Base-by-base conservation (phyloP, 1,284 basidiomycete genomes). In the Austroboletus novae-zelandiae region DNA sequence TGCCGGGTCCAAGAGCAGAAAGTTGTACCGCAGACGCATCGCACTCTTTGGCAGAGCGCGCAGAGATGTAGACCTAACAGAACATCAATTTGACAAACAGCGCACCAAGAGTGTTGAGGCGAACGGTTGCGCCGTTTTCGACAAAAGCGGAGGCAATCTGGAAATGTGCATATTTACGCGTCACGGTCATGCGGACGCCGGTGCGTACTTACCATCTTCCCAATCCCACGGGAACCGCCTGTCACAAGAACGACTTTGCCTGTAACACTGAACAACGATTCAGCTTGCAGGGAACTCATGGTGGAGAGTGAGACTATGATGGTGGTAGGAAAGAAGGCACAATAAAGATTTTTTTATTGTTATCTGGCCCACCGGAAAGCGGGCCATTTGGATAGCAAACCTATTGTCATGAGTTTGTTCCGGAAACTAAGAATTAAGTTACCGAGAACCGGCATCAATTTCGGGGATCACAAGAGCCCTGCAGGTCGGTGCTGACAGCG, bases 221-320 rank as follows among this genome's bases (percentile, higher is more conserved):
- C 83, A 41, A 86, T 79, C 25, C 84, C 84, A 49, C 82, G 71
- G 39, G 80, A 84, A n/a, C 85, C 86, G n/a, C 86, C 86, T 0
- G 84, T 87, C 34, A 86, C 74, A 32, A 88, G 71, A 2, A 82
- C 80, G 5, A 85, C 77, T 61, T 85, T 87, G 42, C 71, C 79
- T 45, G 76, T 69, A 50, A 86, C 81, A 47, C 71, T 61, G 66
- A 87, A 87, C 25, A 86, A 67, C 25, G 69, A 74, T n/a, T 66
- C 57, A 10, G 67, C 55, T 45, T 74, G 63, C 31, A 78, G 68
- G 13, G 73, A 70, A 55, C 58, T 65, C 75, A 76, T 79, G 15
- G 9, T 27, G 23, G 27, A 36, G 17, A 11, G 34, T 15, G 31
- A 35, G 23, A 30, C 23, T 17, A 20, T n/a, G 9, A 17, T 27